These are phyloP conservation scores for Omphalotus olearius DNA, from an alignment of 1,284 basidiomycete genomes.

Conservation along the genomic window DNA sequence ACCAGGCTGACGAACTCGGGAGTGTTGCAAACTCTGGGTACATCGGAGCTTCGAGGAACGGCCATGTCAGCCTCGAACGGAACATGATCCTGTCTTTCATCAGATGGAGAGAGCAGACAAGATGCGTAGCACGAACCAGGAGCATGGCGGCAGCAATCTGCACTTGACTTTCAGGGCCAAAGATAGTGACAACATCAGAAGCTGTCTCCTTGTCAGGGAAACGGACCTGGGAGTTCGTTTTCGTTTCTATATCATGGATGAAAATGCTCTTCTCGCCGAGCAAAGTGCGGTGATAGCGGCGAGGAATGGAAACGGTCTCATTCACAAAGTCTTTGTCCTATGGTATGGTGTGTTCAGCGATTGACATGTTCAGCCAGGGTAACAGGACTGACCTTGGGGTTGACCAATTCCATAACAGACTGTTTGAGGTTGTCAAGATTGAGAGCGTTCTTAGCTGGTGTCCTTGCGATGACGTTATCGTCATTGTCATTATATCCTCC, in stretches of 20 bases:
- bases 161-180: constrained; percentile 95
- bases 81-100: constrained; percentile 76
- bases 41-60: constrained; percentile 79
- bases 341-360: constrained; percentile 8
- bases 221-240: constrained; percentile 91
- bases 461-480: constrained; percentile 96
- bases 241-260: constrained; percentile 94
- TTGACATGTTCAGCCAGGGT: not conserved
- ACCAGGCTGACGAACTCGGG: constrained; percentile 80
- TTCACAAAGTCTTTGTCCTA: constrained; percentile 96
- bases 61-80: constrained; percentile 97
- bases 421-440: constrained; percentile 95
- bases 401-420: constrained; percentile 96
- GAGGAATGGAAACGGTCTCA: constrained; percentile 89
- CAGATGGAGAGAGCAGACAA: constrained; percentile 9
- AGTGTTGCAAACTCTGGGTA: constrained; percentile 70
- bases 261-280: constrained; percentile 97
- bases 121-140: constrained; percentile 47
- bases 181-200: constrained; percentile 88
- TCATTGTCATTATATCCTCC: constrained; percentile 98
- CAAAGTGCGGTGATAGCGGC: constrained; percentile 92
- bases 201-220: constrained; percentile 97
- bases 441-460: constrained; percentile 95
- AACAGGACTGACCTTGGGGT: constrained; percentile 71
- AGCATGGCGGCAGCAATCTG: constrained; percentile 97